phyloP scores from a whole-genome alignment of 306 rosid genomes.

The Cajanus cajan region DNA sequence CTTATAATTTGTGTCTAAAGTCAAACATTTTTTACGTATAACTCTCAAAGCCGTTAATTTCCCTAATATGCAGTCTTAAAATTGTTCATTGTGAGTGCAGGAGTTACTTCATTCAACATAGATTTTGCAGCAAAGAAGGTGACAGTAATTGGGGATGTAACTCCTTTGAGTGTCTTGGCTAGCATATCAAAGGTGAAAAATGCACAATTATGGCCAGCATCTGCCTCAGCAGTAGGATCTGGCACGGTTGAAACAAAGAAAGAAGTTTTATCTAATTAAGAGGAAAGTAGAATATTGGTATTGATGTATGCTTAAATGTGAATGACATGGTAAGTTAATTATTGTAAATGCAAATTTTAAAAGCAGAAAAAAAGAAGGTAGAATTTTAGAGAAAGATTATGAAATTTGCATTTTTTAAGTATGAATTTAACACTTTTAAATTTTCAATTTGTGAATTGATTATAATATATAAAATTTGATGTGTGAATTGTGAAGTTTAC shows the following conservation, averaged over 20 bases:
- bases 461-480: background rate
- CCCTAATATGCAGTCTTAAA: background rate
- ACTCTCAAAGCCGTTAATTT: slow-evolving; percentile 1
- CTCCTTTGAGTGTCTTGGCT: slow-evolving; percentile 67
- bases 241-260: slow-evolving; percentile 37
- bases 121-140: slow-evolving; percentile 92
- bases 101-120: slow-evolving; percentile 83
- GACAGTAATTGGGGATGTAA: slow-evolving; percentile 75
- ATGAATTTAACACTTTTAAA: background rate
- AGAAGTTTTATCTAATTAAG: slow-evolving; percentile 11
- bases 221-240: slow-evolving; percentile 31
- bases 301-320: slow-evolving; percentile 10
- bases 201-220: slow-evolving; percentile 80
- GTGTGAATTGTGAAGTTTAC: background rate
- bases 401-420: background rate
- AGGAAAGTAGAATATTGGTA: background rate
- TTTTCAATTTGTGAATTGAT: background rate
- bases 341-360: no score
- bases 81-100: slow-evolving; percentile 41
- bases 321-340: no score
- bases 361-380: background rate
- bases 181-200: slow-evolving; percentile 91
- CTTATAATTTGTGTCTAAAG: background rate
- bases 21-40: background rate
- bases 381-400: background rate